Conservation (phyloP, 2,329 filamentous ascomycete species). For the Diaporthe citriasiana region DNA sequence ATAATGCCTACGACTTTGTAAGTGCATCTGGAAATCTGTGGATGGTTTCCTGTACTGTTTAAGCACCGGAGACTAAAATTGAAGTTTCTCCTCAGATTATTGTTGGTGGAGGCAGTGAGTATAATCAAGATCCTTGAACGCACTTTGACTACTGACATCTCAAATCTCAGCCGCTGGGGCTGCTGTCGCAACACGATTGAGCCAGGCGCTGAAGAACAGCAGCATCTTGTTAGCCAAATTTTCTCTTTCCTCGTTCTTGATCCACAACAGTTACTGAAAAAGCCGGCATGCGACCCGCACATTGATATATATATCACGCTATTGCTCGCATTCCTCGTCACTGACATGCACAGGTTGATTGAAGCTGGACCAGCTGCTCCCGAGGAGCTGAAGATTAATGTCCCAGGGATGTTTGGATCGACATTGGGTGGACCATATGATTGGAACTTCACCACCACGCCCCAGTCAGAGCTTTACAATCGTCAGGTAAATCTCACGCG, state of each 20-base stretch:
- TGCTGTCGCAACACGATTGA: conserved; percentile 47
- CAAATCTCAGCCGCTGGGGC: conserved; percentile 45
- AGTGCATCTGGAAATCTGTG: background rate
- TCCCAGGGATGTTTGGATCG: conserved; percentile 48
- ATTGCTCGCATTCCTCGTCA: background rate
- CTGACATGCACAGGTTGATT: conserved; percentile 44
- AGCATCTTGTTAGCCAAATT: conserved; percentile 44
- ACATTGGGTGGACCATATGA: conserved; percentile 50
- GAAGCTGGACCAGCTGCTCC: conserved; percentile 49
- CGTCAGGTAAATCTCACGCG: conserved; percentile 58
- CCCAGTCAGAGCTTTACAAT: conserved; percentile 55
- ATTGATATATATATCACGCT: background rate
- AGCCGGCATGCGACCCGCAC: too few relatives aligned
- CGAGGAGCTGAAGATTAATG: conserved; percentile 48
- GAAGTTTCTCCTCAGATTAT: background rate
- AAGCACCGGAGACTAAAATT: background rate
- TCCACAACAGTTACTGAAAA: too few relatives aligned
- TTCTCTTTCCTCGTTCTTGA: background rate
- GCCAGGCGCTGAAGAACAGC: conserved; percentile 44
- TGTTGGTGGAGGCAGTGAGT: conserved; percentile 36
- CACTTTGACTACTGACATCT: background rate
- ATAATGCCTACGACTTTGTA: conserved; percentile 8
- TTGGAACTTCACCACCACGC: conserved; percentile 58
- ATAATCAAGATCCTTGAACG: too few relatives aligned
- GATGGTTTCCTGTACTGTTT: accelerated